Evolutionary conservation across 139 green algal genomes (phyloP).

Genomic region (Chlorella sorokiniana): DNA sequence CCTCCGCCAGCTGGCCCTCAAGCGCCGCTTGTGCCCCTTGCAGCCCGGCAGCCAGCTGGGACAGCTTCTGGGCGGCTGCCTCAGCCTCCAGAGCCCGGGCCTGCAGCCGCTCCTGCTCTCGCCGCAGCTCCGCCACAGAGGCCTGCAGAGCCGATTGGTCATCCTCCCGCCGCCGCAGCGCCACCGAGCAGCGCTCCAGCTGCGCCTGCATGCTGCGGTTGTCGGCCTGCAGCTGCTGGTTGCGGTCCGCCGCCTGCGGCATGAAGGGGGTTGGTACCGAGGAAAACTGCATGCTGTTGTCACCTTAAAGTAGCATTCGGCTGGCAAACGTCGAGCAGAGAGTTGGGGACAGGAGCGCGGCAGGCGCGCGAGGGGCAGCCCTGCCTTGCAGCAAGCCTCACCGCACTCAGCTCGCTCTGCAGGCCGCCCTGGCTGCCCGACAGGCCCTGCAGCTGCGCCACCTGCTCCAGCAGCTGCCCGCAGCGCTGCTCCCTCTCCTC

Average conservation of each 20-base stretch:
- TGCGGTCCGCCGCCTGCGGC: constrained; percentile 6
- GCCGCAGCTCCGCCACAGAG: background rate
- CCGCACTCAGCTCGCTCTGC: background rate
- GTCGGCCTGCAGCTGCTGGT: constrained; percentile 3
- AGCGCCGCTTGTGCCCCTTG: background rate
- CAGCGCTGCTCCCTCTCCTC: constrained; percentile 27
- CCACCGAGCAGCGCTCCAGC: background rate
- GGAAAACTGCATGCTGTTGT: background rate
- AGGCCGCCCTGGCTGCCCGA: background rate
- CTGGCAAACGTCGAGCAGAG: no score
- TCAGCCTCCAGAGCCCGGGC: background rate
- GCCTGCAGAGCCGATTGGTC: background rate
- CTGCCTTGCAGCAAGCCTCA: background rate
- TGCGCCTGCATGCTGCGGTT: background rate
- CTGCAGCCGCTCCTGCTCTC: constrained; percentile 10
- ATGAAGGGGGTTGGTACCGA: background rate
- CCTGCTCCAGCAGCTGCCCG: background rate
- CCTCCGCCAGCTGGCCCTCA: background rate
- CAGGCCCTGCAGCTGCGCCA: constrained; percentile 8
- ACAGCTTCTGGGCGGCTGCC: background rate
- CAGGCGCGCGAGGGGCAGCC: background rate
- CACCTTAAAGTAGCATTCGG: background rate
- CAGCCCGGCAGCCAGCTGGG: background rate
- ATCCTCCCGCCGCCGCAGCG: background rate
- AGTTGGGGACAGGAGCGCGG: no score